Conservation (phyloP, 2,329 filamentous ascomycete genomes). For the Blastomyces gilchristii region DNA sequence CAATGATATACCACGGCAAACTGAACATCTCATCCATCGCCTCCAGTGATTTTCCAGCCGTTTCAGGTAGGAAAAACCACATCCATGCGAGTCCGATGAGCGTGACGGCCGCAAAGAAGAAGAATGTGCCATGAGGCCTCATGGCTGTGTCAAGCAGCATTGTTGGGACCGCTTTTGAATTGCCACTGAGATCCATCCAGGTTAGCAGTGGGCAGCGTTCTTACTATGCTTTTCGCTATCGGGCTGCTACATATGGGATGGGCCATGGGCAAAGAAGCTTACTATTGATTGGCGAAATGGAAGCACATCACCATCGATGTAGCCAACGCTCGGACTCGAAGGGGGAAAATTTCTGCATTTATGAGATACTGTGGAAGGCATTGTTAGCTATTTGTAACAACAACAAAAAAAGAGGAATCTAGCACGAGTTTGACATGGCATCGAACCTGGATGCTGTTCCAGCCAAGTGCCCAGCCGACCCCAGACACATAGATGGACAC, state of each 20-base stretch:
- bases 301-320: conserved; percentile 37
- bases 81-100: conserved; percentile 57
- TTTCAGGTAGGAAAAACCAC: conserved; percentile 61
- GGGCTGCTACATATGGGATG: neutral
- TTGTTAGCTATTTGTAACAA: neutral
- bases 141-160: conserved; percentile 42
- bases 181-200: conserved; percentile 11
- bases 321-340: conserved; percentile 34
- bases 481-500: conserved; percentile 38
- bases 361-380: conserved; percentile 31
- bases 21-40: conserved; percentile 16
- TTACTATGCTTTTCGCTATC: neutral
- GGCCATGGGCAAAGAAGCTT: neutral
- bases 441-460: conserved; percentile 31
- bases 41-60: conserved; percentile 43
- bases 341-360: conserved; percentile 38
- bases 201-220: neutral
- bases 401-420: neutral
- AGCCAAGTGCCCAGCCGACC: conserved; percentile 40
- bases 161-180: conserved; percentile 23
- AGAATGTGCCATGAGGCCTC: conserved; percentile 56
- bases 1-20: conserved; percentile 16
- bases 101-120: conserved; percentile 62
- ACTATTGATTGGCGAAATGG: conserved; percentile 32
- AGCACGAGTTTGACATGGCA: neutral